Evolutionary conservation across 192 early-diverging fungal genomes (phyloP).

Genomic region (Backusella tuberculispora): DNA sequence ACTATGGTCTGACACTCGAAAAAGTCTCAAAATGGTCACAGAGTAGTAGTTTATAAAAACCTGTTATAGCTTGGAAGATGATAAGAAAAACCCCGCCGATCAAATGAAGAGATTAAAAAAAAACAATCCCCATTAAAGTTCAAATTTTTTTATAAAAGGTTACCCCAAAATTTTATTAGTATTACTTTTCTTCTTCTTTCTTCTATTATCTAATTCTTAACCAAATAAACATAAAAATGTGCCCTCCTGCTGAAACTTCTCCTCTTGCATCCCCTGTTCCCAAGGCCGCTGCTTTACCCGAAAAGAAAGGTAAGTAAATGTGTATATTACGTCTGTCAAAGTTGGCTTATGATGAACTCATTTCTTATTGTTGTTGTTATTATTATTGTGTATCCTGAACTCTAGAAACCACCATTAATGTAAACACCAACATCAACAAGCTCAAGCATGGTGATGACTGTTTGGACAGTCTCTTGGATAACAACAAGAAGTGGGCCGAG

Average conservation of each 20-base stretch:
- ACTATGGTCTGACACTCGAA: too few species aligned
- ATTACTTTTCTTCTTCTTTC: not conserved
- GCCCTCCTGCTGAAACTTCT: not conserved
- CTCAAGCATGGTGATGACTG: slow-evolving; percentile 30
- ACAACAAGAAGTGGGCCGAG: slow-evolving; percentile 68
- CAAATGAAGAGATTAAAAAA: not conserved
- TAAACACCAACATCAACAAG: slow-evolving; percentile 20
- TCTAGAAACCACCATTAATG: not conserved
- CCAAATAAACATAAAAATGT: not conserved
- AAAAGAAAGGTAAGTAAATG: slow-evolving; percentile 8
- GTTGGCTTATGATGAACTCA: not conserved
- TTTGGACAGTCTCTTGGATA: slow-evolving; percentile 45
- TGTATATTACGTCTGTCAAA: not conserved
- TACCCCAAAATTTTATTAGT: slow-evolving; percentile 9
- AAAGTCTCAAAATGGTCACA: not conserved
- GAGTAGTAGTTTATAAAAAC: not conserved
- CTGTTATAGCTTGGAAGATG: not conserved
- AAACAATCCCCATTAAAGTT: not conserved
- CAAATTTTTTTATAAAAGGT: not conserved
- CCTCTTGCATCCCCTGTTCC: not conserved
- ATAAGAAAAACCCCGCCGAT: slow-evolving; percentile 4
- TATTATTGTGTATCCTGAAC: not conserved
- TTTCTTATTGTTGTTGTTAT: not conserved
- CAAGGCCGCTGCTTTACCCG: not conserved
- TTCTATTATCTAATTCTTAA: not conserved